Evolutionary conservation across 1,284 basidiomycete genomes (phyloP), one percentile per base, ranked within the genome.

Genomic region (Anthracocystis panici-leucophaei): DNA sequence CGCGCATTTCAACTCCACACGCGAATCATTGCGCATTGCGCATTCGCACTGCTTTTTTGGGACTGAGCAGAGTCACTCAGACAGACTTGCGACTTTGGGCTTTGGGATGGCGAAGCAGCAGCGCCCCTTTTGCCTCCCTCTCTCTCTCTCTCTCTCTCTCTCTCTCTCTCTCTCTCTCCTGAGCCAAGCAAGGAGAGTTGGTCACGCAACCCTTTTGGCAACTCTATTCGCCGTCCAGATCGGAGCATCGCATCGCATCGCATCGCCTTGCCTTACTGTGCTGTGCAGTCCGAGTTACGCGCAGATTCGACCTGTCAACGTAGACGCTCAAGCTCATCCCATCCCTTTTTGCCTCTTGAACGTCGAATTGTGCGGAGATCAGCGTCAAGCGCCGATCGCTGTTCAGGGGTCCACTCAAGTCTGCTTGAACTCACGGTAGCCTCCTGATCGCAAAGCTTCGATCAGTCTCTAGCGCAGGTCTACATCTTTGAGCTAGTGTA

Each of bases 1-100:
- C 42, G 54, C 54, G 44, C 54, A 11, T 35, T 20, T 65, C 63
- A 71, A 71, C 68, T 71, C 63, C 68, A 71, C 68, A 71, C 49
- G 56, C 38, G 45, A 55, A 65, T 71, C 68, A 71, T 65, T 58
- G 59, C 51, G 68, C 27, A 27, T 27, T 27, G n/a, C n/a, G n/a
- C 68, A 62, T 57, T 31, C 29, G 23, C 29, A 31, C 41, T 41
- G 42, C 20, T 44, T n/a, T 42, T 38, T 42, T 20, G 29, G 10
- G 29, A 29, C n/a, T n/a, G 12, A 25, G 44, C 23, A 21, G 3
- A 12, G 5, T 16, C 11, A n/a, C n/a, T n/a, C n/a, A n/a, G n/a
- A n/a, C n/a, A 27, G 18, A 48, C 29, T 57, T 56, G 16, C 46
- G 31, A 48, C 49, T 61, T 67, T 68, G 60, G 55, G 59, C 59